Base-by-base conservation (phyloP, 1,139 yeast species). In the Magnusiomyces tetraspermus region DNA sequence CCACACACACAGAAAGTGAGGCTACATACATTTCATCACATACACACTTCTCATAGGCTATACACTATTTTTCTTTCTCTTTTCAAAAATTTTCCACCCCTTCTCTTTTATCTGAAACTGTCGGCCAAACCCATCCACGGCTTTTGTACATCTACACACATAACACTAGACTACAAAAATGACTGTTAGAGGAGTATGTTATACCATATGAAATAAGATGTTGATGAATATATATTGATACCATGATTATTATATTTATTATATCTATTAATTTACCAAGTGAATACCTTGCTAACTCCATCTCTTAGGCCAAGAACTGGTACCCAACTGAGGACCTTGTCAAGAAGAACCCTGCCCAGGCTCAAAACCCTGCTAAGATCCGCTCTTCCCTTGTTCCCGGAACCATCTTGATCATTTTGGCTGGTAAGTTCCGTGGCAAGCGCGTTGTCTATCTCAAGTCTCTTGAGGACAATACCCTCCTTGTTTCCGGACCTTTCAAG, bases 401-500 rank as follows among this genome's bases (percentile, higher is more conserved):
- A 76, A 86, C 98, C 72, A 97, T 92, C 68, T 82, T 92, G 75
- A 92, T 92, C 77, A 82, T 92, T 75, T 84, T 94, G 76, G 97
- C 98, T 71, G 98, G 99, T 76, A 90, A 97, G 79, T 92, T 89
- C 96, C 87, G 98, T 80, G 99, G 99, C 76, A 94, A 92, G 89
- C 92, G 99, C 81, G 98, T 92, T 70, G 97, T 92, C 62, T 87
- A 85, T 89, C 85, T 92, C 75, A 92, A 92, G 86, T 79, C 85
- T 78, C 83, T 94, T 74, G 97, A 89, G 79, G 98, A 94, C 84
- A 88, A 87, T 90, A 92, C 97, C 65, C 82, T 94, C 72, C 86
- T 92, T 74, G 96, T 92, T 64, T 79, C 97, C 61, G 99, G 99
- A 74, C 99, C 99, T 72, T 94, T 92, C 96, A 94, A 92, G 85